Evolutionary conservation across 1,139 yeast species (phyloP), one percentile per base, ranked within the genome.

Genomic region (Magnusiomyces paraingens): DNA sequence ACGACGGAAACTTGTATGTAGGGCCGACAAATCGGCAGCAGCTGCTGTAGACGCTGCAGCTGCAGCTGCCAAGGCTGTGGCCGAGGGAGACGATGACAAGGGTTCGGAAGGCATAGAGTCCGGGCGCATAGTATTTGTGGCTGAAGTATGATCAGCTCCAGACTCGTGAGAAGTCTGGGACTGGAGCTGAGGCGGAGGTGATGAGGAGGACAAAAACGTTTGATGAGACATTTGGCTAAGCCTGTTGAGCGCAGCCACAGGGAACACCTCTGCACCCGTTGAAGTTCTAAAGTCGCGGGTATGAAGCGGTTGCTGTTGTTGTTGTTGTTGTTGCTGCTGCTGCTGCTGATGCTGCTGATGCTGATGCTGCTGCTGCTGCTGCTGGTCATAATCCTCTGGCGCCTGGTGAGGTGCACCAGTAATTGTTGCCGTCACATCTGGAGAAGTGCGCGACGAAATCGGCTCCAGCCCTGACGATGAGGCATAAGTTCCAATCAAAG

Each of bases 281-380:
- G 50, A 20, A 6, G 50, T 47, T 38, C 43, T 38, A 21, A 47
- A 38, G 29, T 47, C 50, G n/a, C 50, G 41, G 42, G 43, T 47
- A 36, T 47, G 50, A 47, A 47, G 50, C 12, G 43, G 50, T 11
- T n/a, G 18, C 10, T 15, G 44, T 3, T 41, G 18, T 15, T 18
- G 14, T 12, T 15, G 21, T 18, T 11, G 20, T 12, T 6, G 44
- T 8, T 11, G 21, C 3, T n/a, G 18, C 6, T 14, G 42, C 42
- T 8, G 15, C 15, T 10, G 15, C 8, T n/a, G n/a, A n/a, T n/a
- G n/a, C n/a, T n/a, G 50, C 12, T 35, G 50, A 8, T n/a, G 18
- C 10, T 15, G 44, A 15, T 41, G 18, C 5, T 18, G 14, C 22
- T 15, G 21, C 12, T 11, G 20, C 22, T 6, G 44, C 4, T 11